Conservation (phyloP, 1,139 yeast genomes). For the Geotrichum bryndzae region DNA sequence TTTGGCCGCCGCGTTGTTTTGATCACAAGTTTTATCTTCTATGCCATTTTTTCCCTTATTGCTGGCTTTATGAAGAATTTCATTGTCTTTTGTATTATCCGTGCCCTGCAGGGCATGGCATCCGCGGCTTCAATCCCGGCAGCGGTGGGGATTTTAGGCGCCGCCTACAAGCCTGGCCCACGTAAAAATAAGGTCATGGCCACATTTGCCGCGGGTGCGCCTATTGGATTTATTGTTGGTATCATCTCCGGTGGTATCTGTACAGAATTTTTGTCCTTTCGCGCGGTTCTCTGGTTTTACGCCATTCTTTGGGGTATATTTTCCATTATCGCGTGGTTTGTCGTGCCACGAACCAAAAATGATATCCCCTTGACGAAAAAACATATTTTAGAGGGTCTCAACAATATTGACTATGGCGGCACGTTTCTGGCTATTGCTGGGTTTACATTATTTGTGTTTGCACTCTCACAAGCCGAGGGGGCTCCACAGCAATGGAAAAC, state of each 20-base stretch:
- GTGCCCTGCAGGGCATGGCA: slow-evolving; percentile 42
- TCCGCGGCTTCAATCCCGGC: slow-evolving; percentile 43
- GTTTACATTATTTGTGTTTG: slow-evolving; percentile 39
- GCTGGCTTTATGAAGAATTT: slow-evolving; percentile 40
- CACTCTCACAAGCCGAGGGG: slow-evolving; percentile 40
- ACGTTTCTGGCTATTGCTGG: slow-evolving; percentile 38
- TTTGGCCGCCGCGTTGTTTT: slow-evolving; percentile 41
- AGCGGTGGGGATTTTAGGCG: slow-evolving; percentile 42
- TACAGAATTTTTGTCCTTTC: slow-evolving; percentile 38
- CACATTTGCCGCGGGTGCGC: slow-evolving; percentile 43
- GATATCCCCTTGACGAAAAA: slow-evolving; percentile 18
- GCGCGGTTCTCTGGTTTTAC: slow-evolving; percentile 39
- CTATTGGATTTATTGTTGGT: slow-evolving; percentile 42
- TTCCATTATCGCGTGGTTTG: slow-evolving; percentile 29
- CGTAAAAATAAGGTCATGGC: slow-evolving; percentile 43
- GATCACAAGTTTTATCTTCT: slow-evolving; percentile 33
- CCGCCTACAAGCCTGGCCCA: slow-evolving; percentile 36
- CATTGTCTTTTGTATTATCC: slow-evolving; percentile 35
- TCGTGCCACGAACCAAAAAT: slow-evolving; percentile 33
- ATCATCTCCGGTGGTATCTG: slow-evolving; percentile 41
- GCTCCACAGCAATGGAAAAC: slow-evolving; percentile 42
- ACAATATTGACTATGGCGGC: slow-evolving; percentile 38
- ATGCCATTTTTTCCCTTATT: slow-evolving; percentile 36
- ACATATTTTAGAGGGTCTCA: slow-evolving; percentile 24
- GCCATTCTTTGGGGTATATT: slow-evolving; percentile 36